Evolutionary conservation across 2,329 filamentous ascomycete genomes (phyloP).

Genomic region (Byssoonygena ceratinophila): DNA sequence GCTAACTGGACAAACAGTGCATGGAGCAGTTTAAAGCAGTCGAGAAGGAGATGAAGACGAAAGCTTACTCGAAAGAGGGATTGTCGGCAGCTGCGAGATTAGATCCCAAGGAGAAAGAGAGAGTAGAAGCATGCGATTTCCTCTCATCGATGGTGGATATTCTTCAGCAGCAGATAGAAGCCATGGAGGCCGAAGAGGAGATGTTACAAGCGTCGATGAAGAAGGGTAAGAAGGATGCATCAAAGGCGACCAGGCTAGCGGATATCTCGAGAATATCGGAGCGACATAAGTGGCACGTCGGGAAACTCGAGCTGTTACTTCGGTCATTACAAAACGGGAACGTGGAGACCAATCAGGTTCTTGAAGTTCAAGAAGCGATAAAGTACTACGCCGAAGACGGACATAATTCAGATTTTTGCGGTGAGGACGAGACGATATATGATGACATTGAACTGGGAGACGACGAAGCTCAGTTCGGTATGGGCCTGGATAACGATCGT

Average conservation of each 20-base stretch:
- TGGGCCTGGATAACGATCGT: conserved; percentile 68
- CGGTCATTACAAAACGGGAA: conserved; percentile 86
- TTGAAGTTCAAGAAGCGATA: conserved; percentile 81
- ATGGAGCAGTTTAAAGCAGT: conserved; percentile 99
- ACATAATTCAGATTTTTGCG: conserved; percentile 73
- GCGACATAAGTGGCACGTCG: conserved; percentile 91
- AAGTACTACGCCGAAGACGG: conserved; percentile 91
- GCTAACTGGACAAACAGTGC: conserved; percentile 28
- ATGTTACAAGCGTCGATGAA: conserved; percentile 78
- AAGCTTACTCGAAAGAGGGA: conserved; percentile 97
- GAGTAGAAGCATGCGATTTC: conserved; percentile 79
- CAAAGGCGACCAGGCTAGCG: conserved; percentile 76
- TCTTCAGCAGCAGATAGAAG: conserved; percentile 86
- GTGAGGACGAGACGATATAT: conserved; percentile 86
- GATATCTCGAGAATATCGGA: conserved; percentile 78
- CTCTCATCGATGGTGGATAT: conserved; percentile 79
- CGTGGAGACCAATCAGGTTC: conserved; percentile 76
- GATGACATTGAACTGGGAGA: conserved; percentile 87
- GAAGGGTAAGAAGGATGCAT: conserved; percentile 79
- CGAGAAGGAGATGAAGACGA: conserved; percentile 99
- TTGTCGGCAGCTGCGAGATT: conserved; percentile 82
- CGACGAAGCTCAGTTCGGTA: conserved; percentile 78
- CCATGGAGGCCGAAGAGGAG: conserved; percentile 81
- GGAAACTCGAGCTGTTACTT: conserved; percentile 81
- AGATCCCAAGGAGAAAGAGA: conserved; percentile 96